A percentile compares a stretch with the other conserved stretches of the same genome.
Evolutionary conservation across 2,329 filamentous ascomycete genomes (phyloP).

Genomic region (Chaetomiaceae sp.): DNA sequence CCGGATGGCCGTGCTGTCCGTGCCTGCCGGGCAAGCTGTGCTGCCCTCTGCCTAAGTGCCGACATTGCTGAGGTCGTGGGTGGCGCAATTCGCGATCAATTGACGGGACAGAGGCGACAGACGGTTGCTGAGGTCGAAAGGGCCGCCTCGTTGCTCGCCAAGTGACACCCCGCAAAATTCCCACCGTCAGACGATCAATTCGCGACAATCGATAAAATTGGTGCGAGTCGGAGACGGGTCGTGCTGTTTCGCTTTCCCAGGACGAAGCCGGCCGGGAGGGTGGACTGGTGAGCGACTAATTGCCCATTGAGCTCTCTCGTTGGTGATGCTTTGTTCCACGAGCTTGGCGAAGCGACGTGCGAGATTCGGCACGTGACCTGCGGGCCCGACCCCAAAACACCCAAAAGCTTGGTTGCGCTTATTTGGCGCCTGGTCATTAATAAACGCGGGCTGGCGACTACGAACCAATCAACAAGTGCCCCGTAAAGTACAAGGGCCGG

Average conservation of each 20-base stretch:
- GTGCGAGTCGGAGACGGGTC: not conserved
- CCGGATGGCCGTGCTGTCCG: constrained; percentile 32
- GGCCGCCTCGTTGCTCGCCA: constrained; percentile 4
- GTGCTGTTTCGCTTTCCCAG: not conserved
- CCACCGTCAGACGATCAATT: too few species aligned
- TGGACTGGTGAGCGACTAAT: constrained; percentile 23
- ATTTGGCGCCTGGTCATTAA: too few species aligned
- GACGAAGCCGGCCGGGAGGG: not conserved
- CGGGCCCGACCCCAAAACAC: too few species aligned
- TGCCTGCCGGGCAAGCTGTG: constrained; percentile 36
- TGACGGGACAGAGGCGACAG: constrained; percentile 4
- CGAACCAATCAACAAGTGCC: constrained; percentile 25
- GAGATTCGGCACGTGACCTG: constrained; percentile 19
- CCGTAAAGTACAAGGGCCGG: constrained; percentile 22
- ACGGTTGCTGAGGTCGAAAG: not conserved
- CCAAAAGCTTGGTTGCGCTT: not conserved
- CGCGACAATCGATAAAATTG: too few species aligned
- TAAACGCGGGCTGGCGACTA: not conserved
- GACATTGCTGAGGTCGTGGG: constrained; percentile 32
- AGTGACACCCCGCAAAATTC: not conserved
- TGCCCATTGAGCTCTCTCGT: constrained; percentile 11
- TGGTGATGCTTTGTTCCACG: constrained; percentile 1
- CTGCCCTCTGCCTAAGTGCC: constrained; percentile 35
- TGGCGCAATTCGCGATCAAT: constrained; percentile 10
- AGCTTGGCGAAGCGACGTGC: constrained; percentile 16